Evolutionary conservation across 805 yeast genomes (phyloP).

Genomic region (Yarrowia bubula): DNA sequence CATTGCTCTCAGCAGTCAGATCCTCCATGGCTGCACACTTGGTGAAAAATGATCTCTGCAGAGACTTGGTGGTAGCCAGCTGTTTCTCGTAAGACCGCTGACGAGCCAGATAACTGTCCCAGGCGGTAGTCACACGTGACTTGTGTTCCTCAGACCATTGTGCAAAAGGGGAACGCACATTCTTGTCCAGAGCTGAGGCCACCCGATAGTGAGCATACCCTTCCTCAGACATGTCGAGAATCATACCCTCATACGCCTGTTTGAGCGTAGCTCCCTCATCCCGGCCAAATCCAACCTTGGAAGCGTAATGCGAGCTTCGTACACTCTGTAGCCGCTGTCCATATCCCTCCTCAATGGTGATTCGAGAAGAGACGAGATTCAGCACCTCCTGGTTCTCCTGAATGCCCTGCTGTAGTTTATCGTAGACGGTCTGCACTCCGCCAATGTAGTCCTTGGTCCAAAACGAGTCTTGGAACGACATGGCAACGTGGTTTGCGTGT

Average conservation of each 20-base stretch:
- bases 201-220: slow-evolving; percentile 56
- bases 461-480: slow-evolving; percentile 35
- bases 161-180: slow-evolving; percentile 64
- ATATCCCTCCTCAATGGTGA: slow-evolving; percentile 63
- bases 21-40: slow-evolving; percentile 71
- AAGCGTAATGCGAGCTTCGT: slow-evolving; percentile 42
- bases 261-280: slow-evolving; percentile 62
- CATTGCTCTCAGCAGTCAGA: slow-evolving; percentile 1
- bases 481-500: background rate
- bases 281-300: slow-evolving; percentile 43
- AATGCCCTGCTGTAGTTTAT: slow-evolving; percentile 49
- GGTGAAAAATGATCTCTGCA: slow-evolving; percentile 62
- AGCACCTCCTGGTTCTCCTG: slow-evolving; percentile 67
- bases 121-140: slow-evolving; percentile 57
- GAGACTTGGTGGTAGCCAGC: slow-evolving; percentile 47
- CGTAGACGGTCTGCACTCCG: slow-evolving; percentile 41
- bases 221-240: slow-evolving; percentile 51
- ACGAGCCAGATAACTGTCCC: slow-evolving; percentile 49
- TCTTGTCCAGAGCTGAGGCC: slow-evolving; percentile 54
- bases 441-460: slow-evolving; percentile 40
- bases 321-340: slow-evolving; percentile 54
- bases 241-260: slow-evolving; percentile 54
- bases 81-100: slow-evolving; percentile 50
- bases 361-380: slow-evolving; percentile 56
- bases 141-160: slow-evolving; percentile 71